Evolutionary conservation across 2,329 filamentous ascomycete species (phyloP).

Genomic region (Aureobasidium lini): DNA sequence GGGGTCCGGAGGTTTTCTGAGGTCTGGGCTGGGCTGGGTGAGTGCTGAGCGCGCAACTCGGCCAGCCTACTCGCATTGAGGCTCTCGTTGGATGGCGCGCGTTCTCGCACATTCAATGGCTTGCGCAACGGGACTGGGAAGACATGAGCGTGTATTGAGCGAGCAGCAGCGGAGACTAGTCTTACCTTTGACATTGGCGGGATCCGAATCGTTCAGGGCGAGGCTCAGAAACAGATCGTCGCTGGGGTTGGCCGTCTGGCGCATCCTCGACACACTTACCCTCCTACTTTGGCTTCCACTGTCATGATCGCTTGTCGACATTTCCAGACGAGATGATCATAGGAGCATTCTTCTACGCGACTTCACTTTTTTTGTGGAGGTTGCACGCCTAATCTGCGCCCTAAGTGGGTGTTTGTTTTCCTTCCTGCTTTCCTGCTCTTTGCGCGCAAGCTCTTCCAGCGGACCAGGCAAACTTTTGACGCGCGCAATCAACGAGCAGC

Average conservation of each 20-base stretch:
- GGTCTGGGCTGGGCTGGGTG: background rate
- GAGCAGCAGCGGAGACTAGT: background rate
- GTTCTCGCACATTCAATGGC: constrained; percentile 7
- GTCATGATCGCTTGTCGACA: constrained; percentile 13
- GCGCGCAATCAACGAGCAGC: background rate
- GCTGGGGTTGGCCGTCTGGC: constrained; percentile 12
- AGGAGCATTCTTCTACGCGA: background rate
- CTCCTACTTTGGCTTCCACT: background rate
- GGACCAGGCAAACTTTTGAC: background rate
- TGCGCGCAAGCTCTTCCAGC: background rate
- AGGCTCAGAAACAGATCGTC: constrained; percentile 27
- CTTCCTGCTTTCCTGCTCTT: background rate
- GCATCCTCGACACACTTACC: constrained; percentile 7
- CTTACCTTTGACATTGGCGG: constrained; percentile 10
- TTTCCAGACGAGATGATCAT: constrained; percentile 8
- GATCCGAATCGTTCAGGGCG: constrained; percentile 19
- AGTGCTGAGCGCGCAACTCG: constrained; percentile 26
- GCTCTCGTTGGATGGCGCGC: constrained; percentile 8
- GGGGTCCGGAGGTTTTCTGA: constrained; percentile 6
- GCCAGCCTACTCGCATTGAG: constrained; percentile 52
- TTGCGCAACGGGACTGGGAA: constrained; percentile 13
- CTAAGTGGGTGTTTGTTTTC: background rate
- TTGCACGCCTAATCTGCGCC: background rate
- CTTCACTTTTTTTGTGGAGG: background rate
- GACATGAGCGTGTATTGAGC: background rate